A percentile compares a stretch with the other conserved stretches of the same genome.
Conservation (phyloP, 768 basidiomycete genomes). For the Mycena alexandri region DNA sequence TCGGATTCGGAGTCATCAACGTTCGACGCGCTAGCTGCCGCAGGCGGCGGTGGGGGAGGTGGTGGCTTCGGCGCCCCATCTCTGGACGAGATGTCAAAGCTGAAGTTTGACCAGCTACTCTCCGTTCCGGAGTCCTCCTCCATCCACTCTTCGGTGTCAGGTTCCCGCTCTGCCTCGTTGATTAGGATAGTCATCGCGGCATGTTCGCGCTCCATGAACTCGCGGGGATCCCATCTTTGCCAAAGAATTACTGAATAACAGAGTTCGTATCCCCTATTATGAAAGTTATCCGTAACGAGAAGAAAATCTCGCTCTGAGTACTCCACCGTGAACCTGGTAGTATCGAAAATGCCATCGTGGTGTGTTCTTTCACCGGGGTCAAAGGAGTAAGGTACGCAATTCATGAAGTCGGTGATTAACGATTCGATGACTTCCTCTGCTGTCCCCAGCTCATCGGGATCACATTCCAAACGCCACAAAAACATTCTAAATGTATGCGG, state of each 20-base stretch:
- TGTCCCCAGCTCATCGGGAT: background rate
- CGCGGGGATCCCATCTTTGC: background rate
- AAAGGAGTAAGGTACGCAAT: background rate
- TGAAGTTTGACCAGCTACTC: background rate
- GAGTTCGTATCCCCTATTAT: background rate
- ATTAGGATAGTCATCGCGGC: background rate
- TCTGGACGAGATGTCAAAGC: background rate
- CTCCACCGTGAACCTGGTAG: background rate
- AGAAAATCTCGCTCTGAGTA: background rate
- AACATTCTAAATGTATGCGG: background rate
- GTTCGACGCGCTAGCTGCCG: background rate
- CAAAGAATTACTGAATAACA: background rate
- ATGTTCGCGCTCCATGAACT: background rate
- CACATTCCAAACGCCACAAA: background rate
- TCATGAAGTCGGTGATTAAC: background rate
- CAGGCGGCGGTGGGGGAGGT: background rate
- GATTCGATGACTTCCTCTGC: background rate
- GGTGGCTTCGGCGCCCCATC: background rate
- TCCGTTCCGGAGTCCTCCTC: background rate
- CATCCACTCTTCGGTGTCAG: no score
- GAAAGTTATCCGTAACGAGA: background rate
- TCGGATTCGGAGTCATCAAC: background rate
- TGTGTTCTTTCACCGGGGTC: background rate
- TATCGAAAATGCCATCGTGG: background rate
- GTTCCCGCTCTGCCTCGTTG: background rate